Evolutionary conservation across 345 rosid genomes (phyloP), one percentile per base, ranked within the genome.

Genomic region (Lepidium africanum): DNA sequence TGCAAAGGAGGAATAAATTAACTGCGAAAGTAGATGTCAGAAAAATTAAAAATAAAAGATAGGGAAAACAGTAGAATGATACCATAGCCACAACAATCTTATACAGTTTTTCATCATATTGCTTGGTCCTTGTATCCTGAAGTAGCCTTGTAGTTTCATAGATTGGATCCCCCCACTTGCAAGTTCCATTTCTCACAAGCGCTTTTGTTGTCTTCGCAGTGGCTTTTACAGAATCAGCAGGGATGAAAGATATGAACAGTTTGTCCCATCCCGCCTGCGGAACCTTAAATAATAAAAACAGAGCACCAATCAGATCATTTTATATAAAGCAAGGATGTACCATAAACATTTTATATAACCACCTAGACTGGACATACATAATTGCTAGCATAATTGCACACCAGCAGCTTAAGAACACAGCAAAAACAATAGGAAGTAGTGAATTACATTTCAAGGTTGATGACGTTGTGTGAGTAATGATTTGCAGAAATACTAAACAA

Each of bases 91-190:
- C 83, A 66, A 89, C 83, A 77, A 91, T 73, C 80, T 87, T 94
- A 73, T 87, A 94, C 9, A 86, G 80, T 79, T 94, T 94, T 70
- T 87, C 91, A 65, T 94, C 96, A 10, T 77, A 91, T 51, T 81
- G 88, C 71, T 83, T 94, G 58, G 86, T 89, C 81, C 79, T 85
- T 47, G 78, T 73, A 68, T 94, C 96, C 76, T 84, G 97, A 58
- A 94, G 92, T 73, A 94, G 92, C 77, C 97, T 86, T 2, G 99
- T 91, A 46, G 95, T 87, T 81, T 94, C 99, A 62, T 94, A 94
- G 73, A 94, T 91, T 3, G 99, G 99, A 89, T 94, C 99, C 16
- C 80, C 95, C 99, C 99, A 94, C 77, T 94, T 94, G 83, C 99
- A 94, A 39, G 85, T 81, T 74, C 97, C 96, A 53, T 90, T 94